Base-by-base conservation (phyloP, 1,284 basidiomycete genomes). In the Malassezia obtusa region DNA sequence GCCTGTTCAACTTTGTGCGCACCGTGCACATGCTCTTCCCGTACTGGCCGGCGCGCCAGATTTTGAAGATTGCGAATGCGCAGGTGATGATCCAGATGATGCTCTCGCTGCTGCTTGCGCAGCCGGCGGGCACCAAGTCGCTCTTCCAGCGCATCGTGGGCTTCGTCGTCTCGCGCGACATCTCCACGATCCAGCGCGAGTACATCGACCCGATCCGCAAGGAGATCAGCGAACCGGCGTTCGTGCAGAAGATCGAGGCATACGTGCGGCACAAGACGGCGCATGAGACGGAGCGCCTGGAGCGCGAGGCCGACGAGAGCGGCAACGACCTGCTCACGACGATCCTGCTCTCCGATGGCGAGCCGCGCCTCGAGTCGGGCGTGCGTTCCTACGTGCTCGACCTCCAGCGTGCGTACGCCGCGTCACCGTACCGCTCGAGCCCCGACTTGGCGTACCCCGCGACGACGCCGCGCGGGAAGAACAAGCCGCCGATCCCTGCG, bases 11-110 rank as follows among this genome's bases (percentile, higher is more conserved):
- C 49, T 58, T 71, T 56, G 54, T 71, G 47, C 66, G 61, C 49
- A 61, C 64, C 21, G 63, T 67, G 39, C 69, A 71, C 50, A 56
- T 57, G 24, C 62, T 73, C 30, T 67, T 69, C 36, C 71, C 71
- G 2, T 73, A 71, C 60, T 73, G 71, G 71, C 66, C 67, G 11
- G 71, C 69, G 33, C 66, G 68, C 49, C 68, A 71, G 59, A 59
- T 70, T 33, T 65, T 73, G 36, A 62, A 63, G 48, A 60, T 63
- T 17, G 65, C 69, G 28, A 73, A 71, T 38, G 69, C 69, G 26
- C 60, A 69, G 57, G 61, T 56, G 12, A 66, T 73, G 66, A 66
- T 73, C 33, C 62, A 65, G 9, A 62, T 62, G 17, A 62, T 73
- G 19, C 58, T 73, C 17, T 59, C 59, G 31, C 56, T 73, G 22